Evolutionary conservation across 2,329 filamentous ascomycete species (phyloP).

Genomic region (Pseudogymnoascus sp.): DNA sequence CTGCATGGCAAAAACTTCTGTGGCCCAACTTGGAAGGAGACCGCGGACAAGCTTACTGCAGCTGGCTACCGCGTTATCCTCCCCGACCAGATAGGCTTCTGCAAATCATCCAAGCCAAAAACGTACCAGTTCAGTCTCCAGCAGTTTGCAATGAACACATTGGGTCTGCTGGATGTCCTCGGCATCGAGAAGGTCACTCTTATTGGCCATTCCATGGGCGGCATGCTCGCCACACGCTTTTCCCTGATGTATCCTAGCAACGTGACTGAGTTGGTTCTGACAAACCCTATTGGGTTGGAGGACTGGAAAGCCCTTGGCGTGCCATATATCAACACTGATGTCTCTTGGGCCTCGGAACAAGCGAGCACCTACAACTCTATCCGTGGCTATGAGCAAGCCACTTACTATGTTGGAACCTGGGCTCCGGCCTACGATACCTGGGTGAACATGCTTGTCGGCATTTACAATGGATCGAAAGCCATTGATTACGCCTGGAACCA

Average conservation of each 20-base stretch:
- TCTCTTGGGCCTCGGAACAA: slow-evolving; percentile 31
- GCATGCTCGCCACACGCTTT: slow-evolving; percentile 45
- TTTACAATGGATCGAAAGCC: slow-evolving; percentile 39
- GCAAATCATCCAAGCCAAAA: slow-evolving; percentile 45
- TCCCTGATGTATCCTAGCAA: slow-evolving; percentile 40
- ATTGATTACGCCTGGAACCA: slow-evolving; percentile 38
- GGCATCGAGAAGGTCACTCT: slow-evolving; percentile 37
- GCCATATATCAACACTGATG: slow-evolving; percentile 37
- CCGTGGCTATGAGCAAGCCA: slow-evolving; percentile 37
- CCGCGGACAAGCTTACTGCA: slow-evolving; percentile 33
- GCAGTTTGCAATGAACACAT: slow-evolving; percentile 43
- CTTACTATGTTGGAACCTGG: slow-evolving; percentile 44
- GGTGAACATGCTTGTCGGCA: slow-evolving; percentile 45
- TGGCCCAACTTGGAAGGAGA: slow-evolving; percentile 42
- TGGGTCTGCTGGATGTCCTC: slow-evolving; percentile 37
- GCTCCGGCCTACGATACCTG: slow-evolving; percentile 41
- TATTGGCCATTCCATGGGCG: slow-evolving; percentile 47
- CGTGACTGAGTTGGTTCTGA: slow-evolving; percentile 37
- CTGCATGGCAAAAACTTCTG: slow-evolving; percentile 51
- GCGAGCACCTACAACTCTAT: slow-evolving; percentile 37
- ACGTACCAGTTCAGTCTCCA: slow-evolving; percentile 44
- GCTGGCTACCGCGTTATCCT: slow-evolving; percentile 44
- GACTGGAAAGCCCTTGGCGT: slow-evolving; percentile 33
- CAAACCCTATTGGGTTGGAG: slow-evolving; percentile 35
- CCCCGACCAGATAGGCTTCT: slow-evolving; percentile 48